phyloP scores from a whole-genome alignment of 352 stramenopile genomes.

The Globisporangium barbulae region DNA sequence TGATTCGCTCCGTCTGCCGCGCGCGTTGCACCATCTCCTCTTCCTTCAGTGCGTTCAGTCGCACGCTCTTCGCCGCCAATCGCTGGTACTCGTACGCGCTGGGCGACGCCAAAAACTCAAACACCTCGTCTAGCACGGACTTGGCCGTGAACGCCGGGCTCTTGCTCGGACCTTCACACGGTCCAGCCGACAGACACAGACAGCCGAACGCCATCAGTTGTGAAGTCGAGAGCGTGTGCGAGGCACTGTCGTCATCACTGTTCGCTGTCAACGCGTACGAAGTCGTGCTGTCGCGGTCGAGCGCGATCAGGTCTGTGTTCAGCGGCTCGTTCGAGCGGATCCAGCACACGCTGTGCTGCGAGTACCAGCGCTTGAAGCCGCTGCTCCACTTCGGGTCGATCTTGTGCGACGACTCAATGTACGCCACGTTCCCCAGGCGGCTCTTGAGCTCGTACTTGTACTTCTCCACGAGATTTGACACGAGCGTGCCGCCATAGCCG shows the following conservation, averaged over 20 bases:
- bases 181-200: conserved; percentile 73
- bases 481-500: conserved; percentile 74
- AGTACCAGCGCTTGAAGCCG: conserved; percentile 79
- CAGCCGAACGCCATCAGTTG: conserved; percentile 58
- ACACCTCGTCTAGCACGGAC: conserved; percentile 70
- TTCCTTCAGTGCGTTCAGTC: conserved; percentile 41
- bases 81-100: conserved; percentile 81
- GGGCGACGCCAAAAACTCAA: conserved; percentile 73
- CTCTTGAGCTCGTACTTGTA: conserved; percentile 77
- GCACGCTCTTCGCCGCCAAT: conserved; percentile 43
- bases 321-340: conserved; percentile 60
- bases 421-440: conserved; percentile 80
- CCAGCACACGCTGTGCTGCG: conserved; percentile 79
- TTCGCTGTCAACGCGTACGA: conserved; percentile 18
- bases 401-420: conserved; percentile 86
- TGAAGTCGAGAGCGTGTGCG: conserved; percentile 31
- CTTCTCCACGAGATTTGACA: conserved; percentile 81
- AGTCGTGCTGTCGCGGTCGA: conserved; percentile 23
- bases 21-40: conserved; percentile 25
- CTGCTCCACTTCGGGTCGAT: conserved; percentile 67
- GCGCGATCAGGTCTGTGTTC: conserved; percentile 43
- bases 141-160: conserved; percentile 74
- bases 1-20: conserved; percentile 3
- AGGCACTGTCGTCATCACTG: conserved; percentile 26
- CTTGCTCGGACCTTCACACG: conserved; percentile 40